Evolutionary conservation across 257 asterid genomes (phyloP), one percentile per base, ranked within the genome.

Genomic region (Przewalskia tangutica): DNA sequence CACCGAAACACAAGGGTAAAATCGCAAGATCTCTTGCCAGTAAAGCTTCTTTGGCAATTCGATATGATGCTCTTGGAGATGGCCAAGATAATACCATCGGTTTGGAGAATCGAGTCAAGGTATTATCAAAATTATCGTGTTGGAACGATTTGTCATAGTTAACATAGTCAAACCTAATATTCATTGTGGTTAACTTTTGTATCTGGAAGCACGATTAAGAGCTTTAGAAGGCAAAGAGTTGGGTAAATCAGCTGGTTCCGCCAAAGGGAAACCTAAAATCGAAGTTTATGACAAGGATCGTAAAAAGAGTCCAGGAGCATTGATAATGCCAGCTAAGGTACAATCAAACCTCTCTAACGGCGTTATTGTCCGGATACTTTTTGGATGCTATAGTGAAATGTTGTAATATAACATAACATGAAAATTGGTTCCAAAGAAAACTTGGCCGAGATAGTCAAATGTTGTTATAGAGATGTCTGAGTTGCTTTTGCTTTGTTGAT

Each of bases 1-100:
- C 98, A 46, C 93, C 96, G 2, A 94, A 93, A 88, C 93, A 91
- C 81, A 94, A 94, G 92, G 98, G 97, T 86, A 91, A 93, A 90
- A 91, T 94, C 38, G 88, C 97, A 9, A 86, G 98, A 36, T 91
- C 97, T 60, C 97, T 94, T 17, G 97, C 97, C 10, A 91, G 97
- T 42, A 93, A 91, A 86, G 88, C 95, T 86, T 94, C 95, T 10
- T 79, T 94, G 81, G 97, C 97, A 17, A 90, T 94, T 84, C 90
- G 97, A 63, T 93, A 85, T 82, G 97, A 93, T 87, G 97, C 97
- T 81, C 93, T 94, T 58, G 97, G 92, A 54, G 98, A 93, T 50
- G 85, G 88, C 81, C 92, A 89, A 77, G 95, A 94, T 79, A 91
- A 89, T 80, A 81, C 95, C 0, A 85, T 92, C 97, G 98, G 97